phyloP scores from a whole-genome alignment of 495 filamentous ascomycete species.

The Daldinia decipiens region DNA sequence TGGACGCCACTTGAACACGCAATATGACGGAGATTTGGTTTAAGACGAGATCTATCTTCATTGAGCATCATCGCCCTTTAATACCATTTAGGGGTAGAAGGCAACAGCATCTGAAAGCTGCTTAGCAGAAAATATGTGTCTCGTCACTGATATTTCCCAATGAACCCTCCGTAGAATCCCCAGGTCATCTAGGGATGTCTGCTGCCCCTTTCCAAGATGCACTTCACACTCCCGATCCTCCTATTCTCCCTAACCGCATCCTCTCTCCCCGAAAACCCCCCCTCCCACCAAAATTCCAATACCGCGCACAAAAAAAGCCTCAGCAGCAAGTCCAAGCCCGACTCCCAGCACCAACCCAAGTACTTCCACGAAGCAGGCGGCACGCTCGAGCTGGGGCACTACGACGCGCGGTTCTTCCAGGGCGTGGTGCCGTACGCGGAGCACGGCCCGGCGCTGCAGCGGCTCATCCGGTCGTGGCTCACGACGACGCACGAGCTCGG shows the following conservation, averaged over 20 bases:
- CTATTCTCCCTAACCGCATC: not conserved
- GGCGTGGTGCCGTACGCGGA: slow-evolving; percentile 69
- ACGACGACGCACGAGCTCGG: slow-evolving; percentile 69
- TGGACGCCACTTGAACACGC: slow-evolving; percentile 8
- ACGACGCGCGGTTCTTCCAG: slow-evolving; percentile 76
- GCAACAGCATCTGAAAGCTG: not conserved
- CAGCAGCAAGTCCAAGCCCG: slow-evolving; percentile 8
- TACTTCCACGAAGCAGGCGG: slow-evolving; percentile 68
- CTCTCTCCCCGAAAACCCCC: not conserved
- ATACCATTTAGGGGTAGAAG: not conserved
- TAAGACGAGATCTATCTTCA: not conserved
- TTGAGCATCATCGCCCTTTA: not conserved
- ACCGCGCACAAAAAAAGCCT: slow-evolving; percentile 1
- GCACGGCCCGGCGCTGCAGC: slow-evolving; percentile 69
- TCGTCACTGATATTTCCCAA: not conserved
- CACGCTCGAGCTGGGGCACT: slow-evolving; percentile 69
- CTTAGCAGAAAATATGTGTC: not conserved
- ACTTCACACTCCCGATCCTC: slow-evolving; percentile 11
- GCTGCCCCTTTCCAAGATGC: slow-evolving; percentile 20
- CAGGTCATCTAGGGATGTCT: slow-evolving; percentile 3
- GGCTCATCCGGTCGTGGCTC: slow-evolving; percentile 80
- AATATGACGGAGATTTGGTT: slow-evolving; percentile 4
- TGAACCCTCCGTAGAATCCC: not conserved
- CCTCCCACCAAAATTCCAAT: not conserved
- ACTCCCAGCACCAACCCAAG: slow-evolving; percentile 45